phyloP scores from a whole-genome alignment of 495 filamentous ascomycete genomes.

The Tetracladium setigerum region DNA sequence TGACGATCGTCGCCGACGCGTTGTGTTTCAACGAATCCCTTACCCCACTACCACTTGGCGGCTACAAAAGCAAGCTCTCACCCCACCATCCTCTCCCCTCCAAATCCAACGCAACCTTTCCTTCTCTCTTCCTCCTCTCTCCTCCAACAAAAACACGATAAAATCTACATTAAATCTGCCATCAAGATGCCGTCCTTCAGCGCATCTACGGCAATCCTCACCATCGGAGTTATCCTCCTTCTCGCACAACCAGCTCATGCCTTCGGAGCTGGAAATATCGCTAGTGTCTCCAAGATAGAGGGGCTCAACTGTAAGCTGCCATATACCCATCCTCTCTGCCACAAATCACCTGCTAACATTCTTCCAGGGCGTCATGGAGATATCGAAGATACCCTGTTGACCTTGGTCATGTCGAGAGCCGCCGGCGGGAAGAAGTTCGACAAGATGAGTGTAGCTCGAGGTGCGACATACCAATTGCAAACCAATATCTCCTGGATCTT shows the following conservation, averaged over 20 bases:
- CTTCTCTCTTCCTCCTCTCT: too few species aligned
- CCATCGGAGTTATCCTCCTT: constrained; percentile 48
- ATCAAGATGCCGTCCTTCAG: constrained; percentile 23
- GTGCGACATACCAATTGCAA: too few species aligned
- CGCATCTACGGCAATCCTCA: constrained; percentile 26
- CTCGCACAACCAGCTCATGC: constrained; percentile 59
- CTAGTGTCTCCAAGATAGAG: constrained; percentile 65
- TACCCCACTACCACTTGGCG: too few species aligned
- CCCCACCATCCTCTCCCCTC: constrained; percentile 23
- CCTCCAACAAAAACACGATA: constrained; percentile 17
- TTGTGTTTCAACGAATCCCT: too few species aligned
- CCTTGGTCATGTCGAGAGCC: constrained; percentile 63
- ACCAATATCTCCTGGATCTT: too few species aligned
- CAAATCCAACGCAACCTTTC: too few species aligned
- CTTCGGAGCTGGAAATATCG: constrained; percentile 58
- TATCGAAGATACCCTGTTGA: constrained; percentile 83
- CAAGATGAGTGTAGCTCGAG: constrained; percentile 78
- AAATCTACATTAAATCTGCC: not conserved
- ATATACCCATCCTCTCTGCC: not conserved
- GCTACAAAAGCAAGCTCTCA: too few species aligned
- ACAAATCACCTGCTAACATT: constrained; percentile 3
- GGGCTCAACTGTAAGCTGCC: constrained; percentile 61
- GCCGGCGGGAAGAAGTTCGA: constrained; percentile 79
- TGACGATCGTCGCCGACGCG: too few species aligned
- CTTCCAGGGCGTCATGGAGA: constrained; percentile 78